Evolutionary conservation across 768 basidiomycete genomes (phyloP).

Genomic region (Lentinula lateritia): DNA sequence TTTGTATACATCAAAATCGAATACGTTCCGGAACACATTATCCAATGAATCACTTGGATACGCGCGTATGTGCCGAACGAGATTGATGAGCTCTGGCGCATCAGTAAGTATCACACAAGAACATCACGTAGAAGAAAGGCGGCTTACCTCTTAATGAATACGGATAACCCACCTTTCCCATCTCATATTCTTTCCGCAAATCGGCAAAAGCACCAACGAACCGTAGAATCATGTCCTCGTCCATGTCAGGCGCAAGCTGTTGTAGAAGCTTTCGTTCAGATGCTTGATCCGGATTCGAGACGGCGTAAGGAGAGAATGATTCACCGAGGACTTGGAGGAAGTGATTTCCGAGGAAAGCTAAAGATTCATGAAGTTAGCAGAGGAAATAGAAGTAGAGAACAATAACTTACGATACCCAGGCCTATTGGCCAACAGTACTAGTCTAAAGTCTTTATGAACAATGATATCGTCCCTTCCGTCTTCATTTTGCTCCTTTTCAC

Average conservation of each 20-base stretch:
- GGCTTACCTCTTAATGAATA: conserved; percentile 60
- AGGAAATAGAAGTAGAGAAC: background rate
- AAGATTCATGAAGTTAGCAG: background rate
- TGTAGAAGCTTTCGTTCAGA: conserved; percentile 57
- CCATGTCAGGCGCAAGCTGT: conserved; percentile 58
- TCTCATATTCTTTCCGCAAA: conserved; percentile 51
- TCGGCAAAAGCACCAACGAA: conserved; percentile 65
- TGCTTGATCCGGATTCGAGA: conserved; percentile 61
- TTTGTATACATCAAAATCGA: conserved; percentile 67
- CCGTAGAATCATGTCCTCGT: conserved; percentile 44
- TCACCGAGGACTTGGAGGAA: conserved; percentile 70
- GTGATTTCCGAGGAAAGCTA: conserved; percentile 70
- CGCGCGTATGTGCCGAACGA: conserved; percentile 57
- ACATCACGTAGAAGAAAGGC: background rate
- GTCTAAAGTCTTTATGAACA: conserved; percentile 59
- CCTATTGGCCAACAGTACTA: conserved; percentile 59
- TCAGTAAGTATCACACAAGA: background rate
- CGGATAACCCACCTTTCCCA: conserved; percentile 55
- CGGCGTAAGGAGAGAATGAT: conserved; percentile 61
- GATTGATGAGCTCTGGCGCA: conserved; percentile 54
- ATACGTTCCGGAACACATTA: conserved; percentile 57
- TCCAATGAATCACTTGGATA: conserved; percentile 55
- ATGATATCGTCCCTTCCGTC: conserved; percentile 41
- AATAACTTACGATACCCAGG: conserved; percentile 57
- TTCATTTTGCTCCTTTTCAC: conserved; percentile 33